Base-by-base conservation (phyloP, 345 rosid species). In the Citrus reticulata region DNA sequence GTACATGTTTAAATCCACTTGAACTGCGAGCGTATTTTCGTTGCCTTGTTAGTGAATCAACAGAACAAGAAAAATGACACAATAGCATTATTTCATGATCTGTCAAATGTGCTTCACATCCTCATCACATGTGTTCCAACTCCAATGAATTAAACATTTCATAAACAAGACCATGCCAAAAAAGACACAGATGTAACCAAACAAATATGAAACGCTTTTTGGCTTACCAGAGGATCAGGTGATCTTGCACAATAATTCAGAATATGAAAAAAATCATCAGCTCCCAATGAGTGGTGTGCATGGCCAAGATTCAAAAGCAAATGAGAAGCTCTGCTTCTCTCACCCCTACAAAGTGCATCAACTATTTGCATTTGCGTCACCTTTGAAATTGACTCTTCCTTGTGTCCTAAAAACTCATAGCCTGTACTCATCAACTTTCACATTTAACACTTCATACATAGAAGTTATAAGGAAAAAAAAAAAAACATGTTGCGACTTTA, bases 151-250 rank as follows among this genome's bases (percentile, higher is more conserved):
- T 39, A 14, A 40, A 17, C 29, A 59, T 30, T 73, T 30, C n/a
- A 29, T 30, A 82, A 74, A 51, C 42, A 65, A 65, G 69, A 32
- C 65, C 65, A 7, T 65, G 60, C 57, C 17, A 60, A 62, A 68
- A 6, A 75, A 29, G 9, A 35, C 20, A 59, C 16, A 67, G 40
- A 77, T 14, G 10, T 24, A 35, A 14, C 39, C 62, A 24, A 71
- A 76, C 80, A 58, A 70, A 63, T 72, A 68, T 68, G 73, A 63
- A 71, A 77, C 20, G 9, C 24, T 61, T 39, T 75, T 76, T 64
- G 74, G 80, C 91, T 87, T 88, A 94, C 98, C 88, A 91, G 75
- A 69, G 98, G 91, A 77, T 95, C 97, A 4, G 91, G 90, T 65
- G 88, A 88, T 68, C 42, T 83, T 1, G 94, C 97, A 82, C 98